Conservation (phyloP, 805 yeast genomes). For the Komagataella kurtzmanii region DNA sequence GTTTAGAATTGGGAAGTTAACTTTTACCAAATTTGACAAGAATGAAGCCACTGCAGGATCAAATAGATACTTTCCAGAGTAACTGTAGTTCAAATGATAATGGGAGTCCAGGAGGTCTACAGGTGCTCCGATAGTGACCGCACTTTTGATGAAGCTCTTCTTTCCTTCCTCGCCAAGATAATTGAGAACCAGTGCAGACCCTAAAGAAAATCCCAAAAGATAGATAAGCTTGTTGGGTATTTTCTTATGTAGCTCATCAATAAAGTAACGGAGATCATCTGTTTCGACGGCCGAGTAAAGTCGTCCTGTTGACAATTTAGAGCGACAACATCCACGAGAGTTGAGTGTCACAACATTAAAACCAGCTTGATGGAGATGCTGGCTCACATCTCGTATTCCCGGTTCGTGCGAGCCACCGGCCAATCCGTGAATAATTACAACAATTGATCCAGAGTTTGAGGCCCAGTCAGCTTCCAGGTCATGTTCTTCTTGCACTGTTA, state of each 20-base stretch:
- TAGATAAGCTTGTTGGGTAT: conserved; percentile 56
- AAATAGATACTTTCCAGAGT: conserved; percentile 26
- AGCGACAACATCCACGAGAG: conserved; percentile 68
- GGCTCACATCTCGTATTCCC: conserved; percentile 43
- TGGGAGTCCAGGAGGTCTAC: conserved; percentile 57
- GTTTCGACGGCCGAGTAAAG: conserved; percentile 59
- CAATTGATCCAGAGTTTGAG: conserved; percentile 35
- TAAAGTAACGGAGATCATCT: conserved; percentile 48
- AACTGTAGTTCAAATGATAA: conserved; percentile 23
- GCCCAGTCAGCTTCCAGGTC: conserved; percentile 17
- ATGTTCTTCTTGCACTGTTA: conserved; percentile 29
- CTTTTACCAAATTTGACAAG: conserved; percentile 28
- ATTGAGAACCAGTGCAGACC: conserved; percentile 53
- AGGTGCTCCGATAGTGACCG: conserved; percentile 50
- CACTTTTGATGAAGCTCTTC: conserved; percentile 37
- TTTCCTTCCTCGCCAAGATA: conserved; percentile 58
- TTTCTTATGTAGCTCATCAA: conserved; percentile 31
- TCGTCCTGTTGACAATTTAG: conserved; percentile 56
- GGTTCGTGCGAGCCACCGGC: conserved; percentile 77
- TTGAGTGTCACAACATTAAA: conserved; percentile 48
- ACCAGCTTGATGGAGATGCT: conserved; percentile 24
- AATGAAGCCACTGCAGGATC: conserved; percentile 26
- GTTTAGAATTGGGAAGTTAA: conserved; percentile 22
- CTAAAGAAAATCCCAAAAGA: conserved; percentile 59
- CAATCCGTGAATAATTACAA: conserved; percentile 56